Base-by-base conservation (phyloP, 2,329 filamentous ascomycete genomes). In the Escovopsis weberi region DNA sequence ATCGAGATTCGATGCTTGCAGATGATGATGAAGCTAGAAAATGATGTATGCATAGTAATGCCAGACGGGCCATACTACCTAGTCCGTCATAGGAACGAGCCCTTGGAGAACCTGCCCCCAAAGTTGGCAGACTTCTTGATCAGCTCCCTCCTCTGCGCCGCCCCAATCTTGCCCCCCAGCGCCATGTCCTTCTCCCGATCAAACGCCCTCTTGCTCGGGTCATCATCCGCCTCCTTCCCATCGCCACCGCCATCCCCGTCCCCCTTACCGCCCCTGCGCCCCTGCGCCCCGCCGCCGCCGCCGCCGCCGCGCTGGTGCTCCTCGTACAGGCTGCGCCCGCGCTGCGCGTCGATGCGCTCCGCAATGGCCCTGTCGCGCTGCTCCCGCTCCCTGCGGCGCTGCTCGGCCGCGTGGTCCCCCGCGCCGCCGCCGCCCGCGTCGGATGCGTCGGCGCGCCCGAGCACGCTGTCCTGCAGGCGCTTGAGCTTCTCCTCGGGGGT, bases 161-260 rank as follows among this genome's bases (percentile, higher is more conserved):
- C 68, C 26, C 78, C 82, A 42, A 95, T 77, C 53, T 75, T 78
- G 15, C 77, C 75, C 8, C 81, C 80, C 2, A 85, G 65, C 34
- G 77, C 82, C 77, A 96, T 94, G 59, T 96, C 91, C 66, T 95
- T 96, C 60, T 95, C 85, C 48, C 79, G 74, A 63, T 95, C 86
- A 62, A 96, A 96, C 0, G 77, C 82, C 47, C 89, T 72, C 61
- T 83, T 82, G 60, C 86, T 94, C 1, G 91, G 89, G 57, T 96
- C 88, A 61, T 95, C 89, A 19, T 91, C 85, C 48, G 85, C 77
- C 48, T 72, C 67, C 6, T 42, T 40, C 23, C 23, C 26, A 7
- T 12, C 12, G 5, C 26, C 28, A 7, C 12, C 96, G 48, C 85
- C 76, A 48, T 72, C 66, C 9, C 26, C 28, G 10, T 26, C 26